A percentile compares a stretch with the other conserved stretches of the same genome.
These are phyloP conservation scores for Triadica sebifera DNA, from an alignment of 345 rosid species.

Conservation along the genomic window DNA sequence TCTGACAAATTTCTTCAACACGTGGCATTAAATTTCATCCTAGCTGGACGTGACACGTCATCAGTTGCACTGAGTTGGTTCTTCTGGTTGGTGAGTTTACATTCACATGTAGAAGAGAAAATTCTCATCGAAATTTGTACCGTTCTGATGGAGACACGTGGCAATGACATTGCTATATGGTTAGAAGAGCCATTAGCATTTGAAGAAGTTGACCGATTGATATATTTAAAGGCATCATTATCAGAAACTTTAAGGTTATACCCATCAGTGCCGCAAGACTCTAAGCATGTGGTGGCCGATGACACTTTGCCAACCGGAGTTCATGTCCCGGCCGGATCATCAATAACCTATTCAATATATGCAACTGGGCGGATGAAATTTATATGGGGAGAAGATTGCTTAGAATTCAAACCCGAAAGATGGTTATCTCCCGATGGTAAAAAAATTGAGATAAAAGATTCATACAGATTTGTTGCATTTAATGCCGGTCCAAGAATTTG, in stretches of 20 bases:
- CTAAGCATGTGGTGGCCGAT: slow-evolving; percentile 43
- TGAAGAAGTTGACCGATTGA: slow-evolving; percentile 45
- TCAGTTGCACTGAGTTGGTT: slow-evolving; percentile 49
- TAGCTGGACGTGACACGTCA: slow-evolving; percentile 53
- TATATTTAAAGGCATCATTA: slow-evolving; percentile 42
- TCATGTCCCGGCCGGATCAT: slow-evolving; percentile 42
- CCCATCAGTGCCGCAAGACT: slow-evolving; percentile 51
- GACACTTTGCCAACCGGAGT: slow-evolving; percentile 38
- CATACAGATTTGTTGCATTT: slow-evolving; percentile 38
- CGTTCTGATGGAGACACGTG: slow-evolving; percentile 42
- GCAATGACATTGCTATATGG: slow-evolving; percentile 36
- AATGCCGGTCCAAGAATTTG: slow-evolving; percentile 56
- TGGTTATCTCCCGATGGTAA: slow-evolving; percentile 35
- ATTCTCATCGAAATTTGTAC: slow-evolving; percentile 36
- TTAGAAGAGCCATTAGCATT: slow-evolving; percentile 42
- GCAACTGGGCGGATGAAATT: slow-evolving; percentile 37
- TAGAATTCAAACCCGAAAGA: slow-evolving; percentile 46
- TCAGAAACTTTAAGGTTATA: slow-evolving; percentile 51
- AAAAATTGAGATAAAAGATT: slow-evolving; percentile 25
- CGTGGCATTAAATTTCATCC: slow-evolving; percentile 47
- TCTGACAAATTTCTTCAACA: slow-evolving; percentile 46
- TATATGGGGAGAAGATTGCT: slow-evolving; percentile 49
- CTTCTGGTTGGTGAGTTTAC: slow-evolving; percentile 35
- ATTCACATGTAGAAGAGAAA: slow-evolving; percentile 39
- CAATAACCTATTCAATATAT: slow-evolving; percentile 45